Percentiles rank a stretch among this genome's conserved stretches.
Conservation (phyloP, 1,284 basidiomycete genomes). For the Coniferiporia sulphurascens region DNA sequence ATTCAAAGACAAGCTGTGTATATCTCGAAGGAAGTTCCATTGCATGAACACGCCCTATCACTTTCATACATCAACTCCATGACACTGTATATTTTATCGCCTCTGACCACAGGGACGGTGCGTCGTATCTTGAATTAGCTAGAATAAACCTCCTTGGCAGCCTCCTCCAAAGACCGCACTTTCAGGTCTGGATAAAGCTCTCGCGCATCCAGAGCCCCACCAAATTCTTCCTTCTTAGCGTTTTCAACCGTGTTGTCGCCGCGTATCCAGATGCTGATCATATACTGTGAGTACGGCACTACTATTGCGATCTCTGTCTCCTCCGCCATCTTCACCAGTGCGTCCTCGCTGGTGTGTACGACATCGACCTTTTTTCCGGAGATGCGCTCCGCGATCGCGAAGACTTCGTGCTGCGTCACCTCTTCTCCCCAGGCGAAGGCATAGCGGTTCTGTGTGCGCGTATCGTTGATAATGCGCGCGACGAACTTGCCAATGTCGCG, state of each 20-base stretch:
- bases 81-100: too few species aligned
- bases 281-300: background rate
- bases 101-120: too few species aligned
- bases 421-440: conserved; percentile 28
- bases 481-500: conserved; percentile 19
- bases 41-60: too few species aligned
- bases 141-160: conserved; percentile 2
- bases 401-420: conserved; percentile 18
- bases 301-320: background rate
- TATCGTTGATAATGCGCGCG: conserved; percentile 20
- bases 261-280: conserved; percentile 2
- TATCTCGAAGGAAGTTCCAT: too few species aligned
- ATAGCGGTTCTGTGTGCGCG: conserved; percentile 25
- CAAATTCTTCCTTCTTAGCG: conserved; percentile 17
- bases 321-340: background rate
- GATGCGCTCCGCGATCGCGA: conserved; percentile 6
- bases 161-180: background rate
- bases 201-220: conserved; percentile 13
- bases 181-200: conserved; percentile 17
- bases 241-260: conserved; percentile 17
- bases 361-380: background rate
- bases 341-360: background rate
- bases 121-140: background rate
- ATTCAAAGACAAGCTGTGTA: too few species aligned
- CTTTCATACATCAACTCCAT: too few species aligned